Conservation (phyloP, 441 rosid species). For the Adansonia madagascariensis region DNA sequence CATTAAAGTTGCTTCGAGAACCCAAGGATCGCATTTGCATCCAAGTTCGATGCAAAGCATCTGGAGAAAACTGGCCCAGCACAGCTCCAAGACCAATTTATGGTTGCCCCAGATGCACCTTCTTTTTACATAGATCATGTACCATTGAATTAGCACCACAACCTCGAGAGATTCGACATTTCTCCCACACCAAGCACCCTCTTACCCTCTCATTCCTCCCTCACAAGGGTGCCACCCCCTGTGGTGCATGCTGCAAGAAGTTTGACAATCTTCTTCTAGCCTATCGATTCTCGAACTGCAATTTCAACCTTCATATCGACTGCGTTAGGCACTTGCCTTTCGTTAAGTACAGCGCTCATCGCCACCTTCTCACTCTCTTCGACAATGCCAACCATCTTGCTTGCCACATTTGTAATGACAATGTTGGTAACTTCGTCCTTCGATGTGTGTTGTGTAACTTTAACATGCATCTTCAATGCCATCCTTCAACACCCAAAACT, state of each 20-base stretch:
- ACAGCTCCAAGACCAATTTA: neutral
- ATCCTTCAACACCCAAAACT: neutral
- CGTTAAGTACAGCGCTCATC: neutral
- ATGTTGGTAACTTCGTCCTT: neutral
- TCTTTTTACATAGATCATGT: neutral
- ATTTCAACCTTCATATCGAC: neutral
- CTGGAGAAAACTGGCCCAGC: neutral
- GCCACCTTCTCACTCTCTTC: constrained; percentile 8
- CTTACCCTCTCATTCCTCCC: neutral
- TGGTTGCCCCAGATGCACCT: neutral
- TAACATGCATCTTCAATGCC: constrained; percentile 2
- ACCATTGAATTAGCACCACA: neutral
- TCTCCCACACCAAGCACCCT: neutral
- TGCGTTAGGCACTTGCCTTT: constrained; percentile 20
- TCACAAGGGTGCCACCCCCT: neutral
- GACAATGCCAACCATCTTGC: neutral
- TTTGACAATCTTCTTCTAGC: neutral
- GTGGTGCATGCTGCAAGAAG: neutral
- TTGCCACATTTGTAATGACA: neutral
- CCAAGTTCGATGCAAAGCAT: neutral
- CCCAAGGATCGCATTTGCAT: neutral
- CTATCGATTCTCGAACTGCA: neutral
- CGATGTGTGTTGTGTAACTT: constrained; percentile 26
- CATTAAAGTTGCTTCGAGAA: neutral
- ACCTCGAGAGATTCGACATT: neutral